These are phyloP conservation scores for Monilinia fructigena DNA, from an alignment of 2,329 filamentous ascomycete species.

Conservation along the genomic window DNA sequence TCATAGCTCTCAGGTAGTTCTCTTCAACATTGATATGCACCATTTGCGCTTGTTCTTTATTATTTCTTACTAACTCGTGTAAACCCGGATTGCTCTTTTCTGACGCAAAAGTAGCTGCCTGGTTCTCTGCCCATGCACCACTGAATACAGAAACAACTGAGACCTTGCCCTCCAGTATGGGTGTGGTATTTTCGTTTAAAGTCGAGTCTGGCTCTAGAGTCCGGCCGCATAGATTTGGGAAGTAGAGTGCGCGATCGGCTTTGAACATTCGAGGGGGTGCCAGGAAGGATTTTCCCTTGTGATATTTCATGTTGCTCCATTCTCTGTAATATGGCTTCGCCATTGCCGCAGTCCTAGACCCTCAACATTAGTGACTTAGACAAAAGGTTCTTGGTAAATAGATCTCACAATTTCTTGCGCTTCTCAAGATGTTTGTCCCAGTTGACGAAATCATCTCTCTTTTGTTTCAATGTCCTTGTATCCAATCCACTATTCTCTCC, in stretches of 20 bases:
- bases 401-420: constrained; percentile 67
- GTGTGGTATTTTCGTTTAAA: constrained; percentile 66
- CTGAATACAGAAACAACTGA: constrained; percentile 80
- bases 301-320: constrained; percentile 78
- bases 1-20: constrained; percentile 64
- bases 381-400: too few relatives aligned
- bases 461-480: constrained; percentile 62
- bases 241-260: constrained; percentile 78
- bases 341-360: constrained; percentile 66
- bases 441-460: constrained; percentile 76
- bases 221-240: constrained; percentile 84
- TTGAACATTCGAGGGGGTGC: constrained; percentile 83
- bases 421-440: constrained; percentile 80
- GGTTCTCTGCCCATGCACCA: constrained; percentile 80
- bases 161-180: constrained; percentile 68
- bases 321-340: constrained; percentile 92
- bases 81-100: constrained; percentile 66
- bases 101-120: constrained; percentile 71
- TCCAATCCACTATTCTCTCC: constrained; percentile 85
- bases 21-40: constrained; percentile 90
- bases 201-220: constrained; percentile 62
- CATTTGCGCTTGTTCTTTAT: constrained; percentile 61
- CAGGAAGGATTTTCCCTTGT: constrained; percentile 90
- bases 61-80: constrained; percentile 56
- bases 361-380: constrained; percentile 19